Base-by-base conservation (phyloP, 495 filamentous ascomycete species). In the Tuber microsphaerosporum region DNA sequence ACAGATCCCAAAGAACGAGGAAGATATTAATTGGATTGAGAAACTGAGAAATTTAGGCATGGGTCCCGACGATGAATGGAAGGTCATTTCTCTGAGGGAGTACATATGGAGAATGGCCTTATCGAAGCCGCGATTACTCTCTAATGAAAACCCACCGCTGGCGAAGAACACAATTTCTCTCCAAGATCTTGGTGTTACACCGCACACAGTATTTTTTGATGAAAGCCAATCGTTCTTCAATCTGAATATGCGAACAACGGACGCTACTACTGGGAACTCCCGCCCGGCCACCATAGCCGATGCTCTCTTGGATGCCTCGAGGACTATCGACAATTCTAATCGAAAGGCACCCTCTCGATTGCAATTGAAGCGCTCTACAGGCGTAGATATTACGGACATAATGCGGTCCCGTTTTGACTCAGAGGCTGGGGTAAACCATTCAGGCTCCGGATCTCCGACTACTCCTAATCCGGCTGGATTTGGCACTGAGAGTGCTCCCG, bases 21-120 rank as follows among this genome's bases (percentile, higher is more conserved):
- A 97, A 83, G 96, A 99, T 83, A 93, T 97, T 74, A 90, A 94
- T 80, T 99, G 96, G 96, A 86, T 99, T n/a, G 85, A 85, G 31
- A 89, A 92, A 71, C 84, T 99, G 44, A 88, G 93, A 44, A 94
- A 92, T 76, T 88, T 95, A 51, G 94, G 95, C 0, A 92, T 99
- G 88, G 83, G 86, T 2, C 75, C 85, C 0, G 94, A 97, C 69
- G 96, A 99, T 79, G 96, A 99, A 75, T 89, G 91, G 78, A 99
- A 99, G 81, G 85, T 99, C 14, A 84, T 97, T 31, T 91, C 89
- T 8, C 87, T 99, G 22, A 87, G 91, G 72, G 95, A 97, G 80
- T 97, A 97, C 77, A 93, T 98, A 45, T 97, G 93, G 94, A 90
- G 93, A 43, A 86, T 94, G 26, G 91, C 90, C 14, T 87, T 88